Conservation (phyloP, 2,329 filamentous ascomycete genomes). For the Penicillium verrucosum region DNA sequence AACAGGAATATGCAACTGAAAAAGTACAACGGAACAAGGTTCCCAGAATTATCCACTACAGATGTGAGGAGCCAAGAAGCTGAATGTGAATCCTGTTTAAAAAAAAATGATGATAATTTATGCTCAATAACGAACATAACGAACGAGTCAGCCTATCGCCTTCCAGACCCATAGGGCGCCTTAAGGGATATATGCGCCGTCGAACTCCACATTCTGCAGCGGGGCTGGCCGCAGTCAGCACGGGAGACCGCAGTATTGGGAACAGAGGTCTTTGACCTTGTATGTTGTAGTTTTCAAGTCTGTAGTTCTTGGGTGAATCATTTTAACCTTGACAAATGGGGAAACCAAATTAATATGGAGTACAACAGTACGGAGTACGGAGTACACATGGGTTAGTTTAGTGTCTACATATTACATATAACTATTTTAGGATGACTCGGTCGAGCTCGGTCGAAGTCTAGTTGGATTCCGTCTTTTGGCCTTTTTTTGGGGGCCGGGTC, state of each 20-base stretch:
- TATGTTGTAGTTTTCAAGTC: background rate
- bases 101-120: background rate
- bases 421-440: background rate
- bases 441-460: background rate
- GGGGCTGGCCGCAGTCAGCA: conserved; percentile 5
- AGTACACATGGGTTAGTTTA: background rate
- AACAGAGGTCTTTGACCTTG: background rate
- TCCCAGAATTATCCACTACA: background rate
- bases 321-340: background rate
- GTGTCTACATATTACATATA: background rate
- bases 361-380: too few relatives aligned
- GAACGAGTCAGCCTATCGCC: background rate
- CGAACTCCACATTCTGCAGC: conserved; percentile 12
- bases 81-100: background rate
- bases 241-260: conserved; percentile 6
- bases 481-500: background rate
- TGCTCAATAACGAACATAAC: background rate
- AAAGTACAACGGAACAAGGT: background rate
- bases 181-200: background rate
- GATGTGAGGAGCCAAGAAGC: background rate
- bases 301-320: background rate
- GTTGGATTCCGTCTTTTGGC: background rate
- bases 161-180: background rate
- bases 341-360: background rate
- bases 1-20: background rate